These are phyloP conservation scores for Cladosporium sp. DNA, from an alignment of 2,329 filamentous ascomycete species.

Conservation along the genomic window DNA sequence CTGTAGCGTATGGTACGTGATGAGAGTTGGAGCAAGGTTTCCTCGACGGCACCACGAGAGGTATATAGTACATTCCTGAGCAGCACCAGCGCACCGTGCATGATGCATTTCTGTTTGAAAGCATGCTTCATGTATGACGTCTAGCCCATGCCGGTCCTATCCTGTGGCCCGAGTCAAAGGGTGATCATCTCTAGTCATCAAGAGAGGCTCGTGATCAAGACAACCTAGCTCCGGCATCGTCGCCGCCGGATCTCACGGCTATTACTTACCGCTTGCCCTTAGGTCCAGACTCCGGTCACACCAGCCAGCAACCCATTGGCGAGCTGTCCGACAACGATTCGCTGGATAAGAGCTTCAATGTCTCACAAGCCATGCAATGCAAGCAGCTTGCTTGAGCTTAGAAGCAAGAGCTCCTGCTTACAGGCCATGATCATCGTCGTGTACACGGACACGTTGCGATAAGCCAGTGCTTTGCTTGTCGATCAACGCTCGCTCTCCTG, in stretches of 20 bases:
- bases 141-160: not conserved
- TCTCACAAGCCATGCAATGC: conserved; percentile 3
- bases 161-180: not conserved
- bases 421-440: not conserved
- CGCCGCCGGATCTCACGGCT: not conserved
- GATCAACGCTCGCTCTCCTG: not conserved
- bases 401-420: conserved; percentile 9
- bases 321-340: not conserved
- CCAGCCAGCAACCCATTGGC: not conserved
- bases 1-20: not conserved
- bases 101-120: not conserved
- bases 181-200: not conserved
- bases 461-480: not conserved
- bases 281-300: not conserved
- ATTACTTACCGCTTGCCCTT: not conserved
- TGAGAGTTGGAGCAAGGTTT: not conserved
- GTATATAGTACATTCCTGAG: conserved; percentile 5
- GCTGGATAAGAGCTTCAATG: not conserved
- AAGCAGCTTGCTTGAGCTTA: conserved; percentile 1
- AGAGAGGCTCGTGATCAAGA: conserved; percentile 5
- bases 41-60: not conserved
- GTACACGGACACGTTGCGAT: not conserved
- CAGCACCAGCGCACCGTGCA: not conserved
- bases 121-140: not conserved
- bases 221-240: not conserved